Evolutionary conservation across 1,284 basidiomycete genomes (phyloP), one percentile per base, ranked within the genome.

Genomic region (Tilletiaria anomala): DNA sequence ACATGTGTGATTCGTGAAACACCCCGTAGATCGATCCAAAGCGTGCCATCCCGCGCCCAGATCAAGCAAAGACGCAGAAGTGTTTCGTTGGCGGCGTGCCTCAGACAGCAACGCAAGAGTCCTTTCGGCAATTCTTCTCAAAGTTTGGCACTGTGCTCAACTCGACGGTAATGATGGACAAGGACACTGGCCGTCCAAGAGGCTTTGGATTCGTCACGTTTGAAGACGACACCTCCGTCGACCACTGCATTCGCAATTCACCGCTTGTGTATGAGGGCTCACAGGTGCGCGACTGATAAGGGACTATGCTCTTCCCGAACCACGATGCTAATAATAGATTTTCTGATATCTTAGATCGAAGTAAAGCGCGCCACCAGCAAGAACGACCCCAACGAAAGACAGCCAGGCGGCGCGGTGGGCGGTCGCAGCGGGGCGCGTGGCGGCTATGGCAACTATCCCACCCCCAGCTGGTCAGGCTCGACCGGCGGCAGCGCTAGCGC

Each of bases 11-110:
- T 42, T 44, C n/a, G n/a, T n/a, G n/a, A n/a, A n/a, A n/a, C n/a
- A n/a, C n/a, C n/a, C n/a, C n/a, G n/a, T 68, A 96, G 89, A 99
- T 99, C 67, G 93, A 99, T 64, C 93, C 93, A 10, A 99, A 99
- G 71, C 80, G 91, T 45, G 93, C 93, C 4, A 94, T 99, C 54
- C 93, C 93, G 12, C 77, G 91, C 19, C 54, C 56, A 5, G 61
- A 62, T 21, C 51, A 56, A 35, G 43, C 47, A 39, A 42, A 47
- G 26, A 36, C 48, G 6, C 65, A 53, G 32, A 71, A 71, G 65
- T 74, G 96, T 33, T 99, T 99, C 65, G 89, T 97, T 39, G 89
- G 93, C 39, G 88, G 89, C 29, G 76, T 99, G 5, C 83, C 91
- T 1, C 79, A 83, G 16, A 79, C 77, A 40, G 87, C 93, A 35